A percentile compares a stretch with the other conserved stretches of the same genome.
Conservation (phyloP, 805 yeast species). For the Maudiozyma serrabonitensis region DNA sequence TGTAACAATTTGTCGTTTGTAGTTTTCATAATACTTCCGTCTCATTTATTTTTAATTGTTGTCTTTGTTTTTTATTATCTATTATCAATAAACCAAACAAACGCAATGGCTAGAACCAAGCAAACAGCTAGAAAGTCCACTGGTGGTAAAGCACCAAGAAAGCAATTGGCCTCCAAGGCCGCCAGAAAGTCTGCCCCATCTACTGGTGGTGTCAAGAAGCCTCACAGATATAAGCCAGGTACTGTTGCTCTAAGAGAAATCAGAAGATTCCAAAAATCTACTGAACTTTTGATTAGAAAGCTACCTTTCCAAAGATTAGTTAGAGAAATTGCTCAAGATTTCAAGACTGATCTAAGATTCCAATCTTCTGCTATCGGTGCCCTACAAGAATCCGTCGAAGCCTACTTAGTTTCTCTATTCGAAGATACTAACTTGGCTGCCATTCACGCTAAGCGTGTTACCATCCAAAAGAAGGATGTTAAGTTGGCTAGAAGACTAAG, state of each 20-base stretch:
- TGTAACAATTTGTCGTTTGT: neutral
- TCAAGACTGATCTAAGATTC: slow-evolving; percentile 87
- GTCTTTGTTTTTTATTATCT: neutral
- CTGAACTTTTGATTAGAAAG: slow-evolving; percentile 89
- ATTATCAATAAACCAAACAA: neutral
- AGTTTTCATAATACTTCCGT: neutral
- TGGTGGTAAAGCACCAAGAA: slow-evolving; percentile 95
- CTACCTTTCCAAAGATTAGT: slow-evolving; percentile 96
- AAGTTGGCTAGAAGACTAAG: slow-evolving; percentile 96
- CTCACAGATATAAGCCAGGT: slow-evolving; percentile 96
- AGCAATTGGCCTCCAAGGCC: slow-evolving; percentile 84
- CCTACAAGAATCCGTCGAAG: slow-evolving; percentile 96
- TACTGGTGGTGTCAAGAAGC: slow-evolving; percentile 86
- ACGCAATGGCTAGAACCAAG: slow-evolving; percentile 78
- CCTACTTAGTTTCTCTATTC: slow-evolving; percentile 88
- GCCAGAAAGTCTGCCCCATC: slow-evolving; percentile 91
- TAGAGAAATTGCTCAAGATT: slow-evolving; percentile 90
- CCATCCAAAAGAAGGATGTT: slow-evolving; percentile 96
- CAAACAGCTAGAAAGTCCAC: slow-evolving; percentile 92
- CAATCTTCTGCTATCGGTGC: slow-evolving; percentile 97
- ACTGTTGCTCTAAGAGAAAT: slow-evolving; percentile 93
- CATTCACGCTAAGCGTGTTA: slow-evolving; percentile 97
- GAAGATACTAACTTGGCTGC: slow-evolving; percentile 99
- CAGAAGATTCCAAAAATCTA: slow-evolving; percentile 93
- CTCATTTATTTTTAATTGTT: neutral